These are phyloP conservation scores for Xylaria polymorpha DNA, from an alignment of 2,329 filamentous ascomycete species.

Conservation along the genomic window DNA sequence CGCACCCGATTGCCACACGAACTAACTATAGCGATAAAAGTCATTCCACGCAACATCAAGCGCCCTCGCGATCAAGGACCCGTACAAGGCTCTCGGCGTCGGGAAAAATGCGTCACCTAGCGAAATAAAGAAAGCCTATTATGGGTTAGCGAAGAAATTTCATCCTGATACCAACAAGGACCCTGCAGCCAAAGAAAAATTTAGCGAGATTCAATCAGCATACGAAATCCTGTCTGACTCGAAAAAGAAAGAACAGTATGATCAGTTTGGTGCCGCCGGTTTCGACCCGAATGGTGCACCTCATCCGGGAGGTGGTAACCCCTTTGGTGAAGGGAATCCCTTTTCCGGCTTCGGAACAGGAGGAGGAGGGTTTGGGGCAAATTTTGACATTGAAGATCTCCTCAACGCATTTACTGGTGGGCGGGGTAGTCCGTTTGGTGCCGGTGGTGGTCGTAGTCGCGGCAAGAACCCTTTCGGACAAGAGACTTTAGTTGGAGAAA, in stretches of 20 bases:
- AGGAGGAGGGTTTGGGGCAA: slow-evolving; percentile 79
- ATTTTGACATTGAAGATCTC: slow-evolving; percentile 96
- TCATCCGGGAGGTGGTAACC: slow-evolving; percentile 65
- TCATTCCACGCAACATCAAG: slow-evolving; percentile 71
- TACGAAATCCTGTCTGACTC: slow-evolving; percentile 95
- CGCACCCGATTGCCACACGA: slow-evolving; percentile 5
- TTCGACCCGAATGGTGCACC: slow-evolving; percentile 80
- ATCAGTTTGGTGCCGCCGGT: slow-evolving; percentile 87
- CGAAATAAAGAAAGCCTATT: slow-evolving; percentile 99
- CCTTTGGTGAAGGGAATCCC: slow-evolving; percentile 70
- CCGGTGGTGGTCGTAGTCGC: slow-evolving; percentile 62
- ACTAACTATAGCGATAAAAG: slow-evolving; percentile 49
- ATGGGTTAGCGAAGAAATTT: slow-evolving; percentile 95
- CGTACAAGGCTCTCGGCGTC: slow-evolving; percentile 89
- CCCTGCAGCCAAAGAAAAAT: slow-evolving; percentile 90
- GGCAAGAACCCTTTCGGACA: slow-evolving; percentile 77
- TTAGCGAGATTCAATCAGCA: slow-evolving; percentile 89
- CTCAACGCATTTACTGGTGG: slow-evolving; percentile 84
- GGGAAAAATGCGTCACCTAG: slow-evolving; percentile 80
- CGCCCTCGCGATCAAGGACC: slow-evolving; percentile 72
- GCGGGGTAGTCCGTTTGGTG: slow-evolving; percentile 65
- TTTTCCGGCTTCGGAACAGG: slow-evolving; percentile 68
- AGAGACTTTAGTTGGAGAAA: slow-evolving; percentile 90
- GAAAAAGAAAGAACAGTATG: slow-evolving; percentile 91
- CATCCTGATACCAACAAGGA: slow-evolving; percentile 99